Base-by-base conservation (phyloP, 495 filamentous ascomycete genomes). In the Penicillium cosmopolitanum region DNA sequence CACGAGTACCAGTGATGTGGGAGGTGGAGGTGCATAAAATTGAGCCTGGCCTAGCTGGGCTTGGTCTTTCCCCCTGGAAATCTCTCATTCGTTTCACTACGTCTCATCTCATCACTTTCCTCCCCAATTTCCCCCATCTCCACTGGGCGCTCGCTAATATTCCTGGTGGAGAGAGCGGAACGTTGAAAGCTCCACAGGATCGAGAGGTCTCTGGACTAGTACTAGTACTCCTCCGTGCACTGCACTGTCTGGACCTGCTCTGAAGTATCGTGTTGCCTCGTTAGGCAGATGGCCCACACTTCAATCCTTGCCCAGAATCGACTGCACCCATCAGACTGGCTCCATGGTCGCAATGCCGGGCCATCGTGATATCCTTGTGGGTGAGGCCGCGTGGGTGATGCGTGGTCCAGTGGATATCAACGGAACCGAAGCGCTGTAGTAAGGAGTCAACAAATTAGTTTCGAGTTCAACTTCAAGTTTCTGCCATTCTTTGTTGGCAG, bases 351-450 rank as follows among this genome's bases (percentile, higher is more conserved):
- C 90, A 92, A 57, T 84, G 80, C 42, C 69, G 71, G 1, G 90
- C 90, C 73, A 92, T 80, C 15, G 79, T 68, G 38, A 88, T 69
- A 65, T 93, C 90, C 61, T 87, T 87, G 23, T 73, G 58, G 0
- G 87, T 87, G n/a, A 93, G 77, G n/a, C 90, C 89, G 19, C 79
- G 77, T 9, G 87, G 88, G 46, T 77, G 77, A 72, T 93, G 89
- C 16, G 90, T 92, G 11, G 89, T 92, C 90, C 88, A 92, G 69
- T 80, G 75, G 55, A 81, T 70, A 57, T 76, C 69, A 35, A 81
- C 75, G 5, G 76, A 79, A 9, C 77, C 77, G 60, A 77, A 67
- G 56, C 75, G 74, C 76, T 80, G 51, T 15, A 18, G 10, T 35
- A 31, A 3, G 28, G 5, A 9, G 28, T 31, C 28, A 31, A 1